A percentile compares a stretch with the other conserved stretches of the same genome.
phyloP scores from a whole-genome alignment of 2,329 filamentous ascomycete species.

The Penicillium sclerotigenum region DNA sequence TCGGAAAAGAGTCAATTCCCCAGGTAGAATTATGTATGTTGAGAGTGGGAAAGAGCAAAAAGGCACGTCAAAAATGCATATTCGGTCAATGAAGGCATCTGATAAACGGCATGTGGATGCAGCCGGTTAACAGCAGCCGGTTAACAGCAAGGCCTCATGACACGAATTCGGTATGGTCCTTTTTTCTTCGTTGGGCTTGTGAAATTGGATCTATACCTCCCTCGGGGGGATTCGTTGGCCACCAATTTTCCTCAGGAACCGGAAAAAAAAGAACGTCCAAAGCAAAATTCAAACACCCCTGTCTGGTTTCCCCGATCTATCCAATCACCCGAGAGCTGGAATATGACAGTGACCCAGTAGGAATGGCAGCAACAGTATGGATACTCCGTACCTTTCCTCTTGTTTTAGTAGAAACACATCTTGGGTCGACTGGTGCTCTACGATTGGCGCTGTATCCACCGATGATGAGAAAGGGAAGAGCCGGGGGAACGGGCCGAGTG shows the following conservation, averaged over 20 bases:
- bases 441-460: constrained; percentile 15
- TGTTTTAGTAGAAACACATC: not conserved
- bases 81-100: constrained; percentile 18
- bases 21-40: constrained; percentile 4
- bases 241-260: constrained; percentile 10
- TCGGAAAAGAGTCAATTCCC: not conserved
- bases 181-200: not conserved
- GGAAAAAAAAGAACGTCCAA: not conserved
- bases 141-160: constrained; percentile 1
- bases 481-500: constrained; percentile 30
- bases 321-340: not conserved
- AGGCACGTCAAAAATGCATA: constrained; percentile 12
- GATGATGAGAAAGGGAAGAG: constrained; percentile 22
- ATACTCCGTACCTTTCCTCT: not conserved
- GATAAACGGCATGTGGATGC: constrained; percentile 17
- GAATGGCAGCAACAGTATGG: not conserved
- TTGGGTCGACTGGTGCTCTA: not conserved
- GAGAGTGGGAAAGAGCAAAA: not conserved
- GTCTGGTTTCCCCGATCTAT: not conserved
- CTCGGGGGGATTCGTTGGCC: not conserved
- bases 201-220: constrained; percentile 2
- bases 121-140: constrained; percentile 10
- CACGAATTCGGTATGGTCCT: not conserved
- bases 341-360: constrained; percentile 1
- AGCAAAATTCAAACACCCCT: not conserved